A percentile compares a stretch with the other conserved stretches of the same genome.
phyloP scores from a whole-genome alignment of 2,329 filamentous ascomycete genomes.

The Lasiodiplodia hormozganensis region DNA sequence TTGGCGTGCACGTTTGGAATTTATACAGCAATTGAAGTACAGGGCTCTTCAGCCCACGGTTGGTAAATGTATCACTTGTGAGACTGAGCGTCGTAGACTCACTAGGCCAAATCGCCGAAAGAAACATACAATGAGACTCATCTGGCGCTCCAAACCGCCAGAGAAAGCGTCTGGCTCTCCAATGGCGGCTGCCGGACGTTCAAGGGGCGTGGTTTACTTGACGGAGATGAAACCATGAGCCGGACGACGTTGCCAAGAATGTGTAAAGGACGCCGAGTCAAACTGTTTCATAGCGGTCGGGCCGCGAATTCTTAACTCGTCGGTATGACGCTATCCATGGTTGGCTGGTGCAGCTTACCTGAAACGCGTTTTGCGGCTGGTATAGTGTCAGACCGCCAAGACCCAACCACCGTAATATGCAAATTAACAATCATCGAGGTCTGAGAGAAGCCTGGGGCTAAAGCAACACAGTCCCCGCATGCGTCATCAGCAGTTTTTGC shows the following conservation, averaged over 20 bases:
- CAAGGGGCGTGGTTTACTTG: not conserved
- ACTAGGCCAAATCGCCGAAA: not conserved
- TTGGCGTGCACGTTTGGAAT: not conserved
- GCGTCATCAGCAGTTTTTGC: too few species aligned
- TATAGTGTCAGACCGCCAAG: conserved; percentile 6
- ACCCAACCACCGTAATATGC: not conserved
- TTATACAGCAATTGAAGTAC: not conserved
- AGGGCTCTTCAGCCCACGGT: not conserved
- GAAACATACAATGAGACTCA: not conserved
- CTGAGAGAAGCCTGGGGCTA: too few species aligned
- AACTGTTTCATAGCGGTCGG: conserved; percentile 4
- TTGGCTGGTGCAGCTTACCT: conserved; percentile 1
- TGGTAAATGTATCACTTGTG: not conserved
- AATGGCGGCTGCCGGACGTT: too few species aligned
- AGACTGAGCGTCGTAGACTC: not conserved
- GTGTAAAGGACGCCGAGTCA: not conserved
- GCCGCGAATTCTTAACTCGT: not conserved
- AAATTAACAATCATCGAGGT: too few species aligned
- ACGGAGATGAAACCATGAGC: not conserved
- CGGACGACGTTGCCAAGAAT: not conserved
- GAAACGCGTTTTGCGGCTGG: not conserved
- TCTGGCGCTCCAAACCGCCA: too few species aligned
- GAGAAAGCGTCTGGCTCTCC: too few species aligned
- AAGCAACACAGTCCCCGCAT: too few species aligned
- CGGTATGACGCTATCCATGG: conserved; percentile 7